These are phyloP conservation scores for Kodamaea suecica DNA, from an alignment of 1,139 yeast species.

Conservation along the genomic window DNA sequence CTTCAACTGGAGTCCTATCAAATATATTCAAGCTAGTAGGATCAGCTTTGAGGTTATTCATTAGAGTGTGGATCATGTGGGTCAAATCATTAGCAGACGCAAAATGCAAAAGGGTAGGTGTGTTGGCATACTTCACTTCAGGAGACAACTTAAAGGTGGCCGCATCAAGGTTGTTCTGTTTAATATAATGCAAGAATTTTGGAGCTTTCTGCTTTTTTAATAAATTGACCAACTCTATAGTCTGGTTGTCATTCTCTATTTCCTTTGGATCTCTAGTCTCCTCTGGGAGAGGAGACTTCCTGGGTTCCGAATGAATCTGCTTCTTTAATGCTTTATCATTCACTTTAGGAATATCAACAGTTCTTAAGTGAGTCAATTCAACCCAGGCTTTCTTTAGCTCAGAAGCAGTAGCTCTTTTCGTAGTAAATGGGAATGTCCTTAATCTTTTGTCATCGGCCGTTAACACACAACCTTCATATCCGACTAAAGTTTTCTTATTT, in stretches of 20 bases:
- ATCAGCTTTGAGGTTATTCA: slow-evolving; percentile 66
- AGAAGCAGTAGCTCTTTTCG: slow-evolving; percentile 78
- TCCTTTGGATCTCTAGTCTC: slow-evolving; percentile 33
- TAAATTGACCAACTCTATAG: slow-evolving; percentile 55
- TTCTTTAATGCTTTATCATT: slow-evolving; percentile 29
- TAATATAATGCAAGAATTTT: slow-evolving; percentile 58
- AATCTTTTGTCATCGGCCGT: slow-evolving; percentile 54
- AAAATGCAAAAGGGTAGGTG: slow-evolving; percentile 78
- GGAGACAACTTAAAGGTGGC: slow-evolving; percentile 57
- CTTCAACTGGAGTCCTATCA: slow-evolving; percentile 66
- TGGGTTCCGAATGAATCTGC: background rate
- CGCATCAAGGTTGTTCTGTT: slow-evolving; percentile 51
- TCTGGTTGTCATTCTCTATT: slow-evolving; percentile 31
- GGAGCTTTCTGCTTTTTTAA: slow-evolving; percentile 81
- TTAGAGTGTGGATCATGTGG: slow-evolving; percentile 64
- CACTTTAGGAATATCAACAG: slow-evolving; percentile 55
- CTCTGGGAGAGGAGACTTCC: slow-evolving; percentile 15
- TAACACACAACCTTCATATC: slow-evolving; percentile 57
- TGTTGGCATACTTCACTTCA: slow-evolving; percentile 40
- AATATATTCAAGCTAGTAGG: slow-evolving; percentile 54
- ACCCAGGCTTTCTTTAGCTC: slow-evolving; percentile 88
- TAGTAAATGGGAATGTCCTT: slow-evolving; percentile 78
- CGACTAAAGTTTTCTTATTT: slow-evolving; percentile 63
- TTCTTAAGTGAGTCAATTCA: slow-evolving; percentile 59
- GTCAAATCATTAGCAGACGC: slow-evolving; percentile 67